Evolutionary conservation across 2,329 filamentous ascomycete species (phyloP), one percentile per base, ranked within the genome.

Genomic region (Diplodia seriata): DNA sequence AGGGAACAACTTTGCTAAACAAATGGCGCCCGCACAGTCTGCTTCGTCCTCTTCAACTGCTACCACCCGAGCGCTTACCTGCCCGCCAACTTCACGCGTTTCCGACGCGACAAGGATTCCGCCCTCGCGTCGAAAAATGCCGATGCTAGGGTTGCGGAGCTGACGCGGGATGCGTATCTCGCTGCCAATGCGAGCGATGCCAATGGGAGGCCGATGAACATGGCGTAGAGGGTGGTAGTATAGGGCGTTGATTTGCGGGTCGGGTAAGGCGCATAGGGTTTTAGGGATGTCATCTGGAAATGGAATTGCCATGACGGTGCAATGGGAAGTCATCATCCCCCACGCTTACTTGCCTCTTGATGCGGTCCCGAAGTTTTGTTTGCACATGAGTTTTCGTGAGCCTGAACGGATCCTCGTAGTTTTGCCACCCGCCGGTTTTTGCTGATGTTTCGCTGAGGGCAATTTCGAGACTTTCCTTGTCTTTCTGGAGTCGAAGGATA

Each of bases 101-200:
- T 57, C 55, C 36, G 36, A 11, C 33, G 43, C 33, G 55, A 57
- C 14, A 57, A 43, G 20, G 55, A 57, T 20, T 57, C 55, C 12
- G 55, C 33, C 33, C 23, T 43, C 3, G 33, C 38, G 20, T 18
- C 55, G 0, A 57, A 57, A 20, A 40, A 40, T 14, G 55, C 55
- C 8, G 55, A 57, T 43, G n/a, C n/a, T 7, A 36, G 55, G 11
- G 55, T 57, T 57, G 55, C 55, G 20, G 33, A 57, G 55, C 55
- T 57, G 55, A 57, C 55, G 4, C 33, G 55, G 3, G 55, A 57
- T 29, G 33, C 55, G 2, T 57, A 40, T 15, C n/a, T 40, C 6
- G 36, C 55, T 18, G 55, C 55, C 14, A 57, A 43, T 20, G 14
- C 36, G 20, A 57, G 36, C 49, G 23, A 51, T 51, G 40, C 40